phyloP scores from a whole-genome alignment of 441 rosid species.

The Pelargonium myrrhifolium region DNA sequence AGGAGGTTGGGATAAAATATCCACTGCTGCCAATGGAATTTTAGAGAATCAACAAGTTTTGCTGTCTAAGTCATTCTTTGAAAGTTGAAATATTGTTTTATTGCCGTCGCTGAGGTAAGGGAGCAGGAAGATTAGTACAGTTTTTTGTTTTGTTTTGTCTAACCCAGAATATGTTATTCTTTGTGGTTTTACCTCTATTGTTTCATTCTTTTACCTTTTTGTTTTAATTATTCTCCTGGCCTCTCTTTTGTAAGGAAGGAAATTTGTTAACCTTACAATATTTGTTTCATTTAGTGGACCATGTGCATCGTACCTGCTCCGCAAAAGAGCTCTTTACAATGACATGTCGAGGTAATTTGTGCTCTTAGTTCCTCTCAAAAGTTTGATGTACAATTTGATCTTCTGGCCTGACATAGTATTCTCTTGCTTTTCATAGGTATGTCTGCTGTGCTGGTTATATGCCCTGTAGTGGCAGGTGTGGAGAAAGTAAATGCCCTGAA shows the following conservation, averaged over 20 bases:
- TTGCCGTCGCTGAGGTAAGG: not conserved
- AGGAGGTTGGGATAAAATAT: not conserved
- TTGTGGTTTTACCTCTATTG: not conserved
- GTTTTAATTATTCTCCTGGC: not conserved
- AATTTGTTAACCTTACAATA: not conserved
- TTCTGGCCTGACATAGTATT: conserved; percentile 3
- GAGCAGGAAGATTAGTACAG: not conserved
- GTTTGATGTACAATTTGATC: not conserved
- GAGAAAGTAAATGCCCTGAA: conserved; percentile 82
- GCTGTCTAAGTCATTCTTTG: not conserved
- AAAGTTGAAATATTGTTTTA: not conserved
- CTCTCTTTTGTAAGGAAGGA: not conserved
- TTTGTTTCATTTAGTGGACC: conserved; percentile 51
- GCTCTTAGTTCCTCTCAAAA: not conserved
- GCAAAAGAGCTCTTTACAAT: conserved; percentile 80
- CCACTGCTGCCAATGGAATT: not conserved
- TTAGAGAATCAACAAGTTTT: not conserved
- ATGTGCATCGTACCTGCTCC: conserved; percentile 81
- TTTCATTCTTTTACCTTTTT: not conserved
- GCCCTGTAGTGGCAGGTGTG: conserved; percentile 94
- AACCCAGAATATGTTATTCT: not conserved
- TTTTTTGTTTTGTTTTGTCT: not conserved
- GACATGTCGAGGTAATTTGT: conserved; percentile 79
- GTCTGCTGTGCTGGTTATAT: conserved; percentile 91
- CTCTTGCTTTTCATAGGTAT: conserved; percentile 42